A percentile compares a stretch with the other conserved stretches of the same genome.
These are phyloP conservation scores for Theobroma cacao DNA, from an alignment of 345 rosid genomes.

Conservation along the genomic window DNA sequence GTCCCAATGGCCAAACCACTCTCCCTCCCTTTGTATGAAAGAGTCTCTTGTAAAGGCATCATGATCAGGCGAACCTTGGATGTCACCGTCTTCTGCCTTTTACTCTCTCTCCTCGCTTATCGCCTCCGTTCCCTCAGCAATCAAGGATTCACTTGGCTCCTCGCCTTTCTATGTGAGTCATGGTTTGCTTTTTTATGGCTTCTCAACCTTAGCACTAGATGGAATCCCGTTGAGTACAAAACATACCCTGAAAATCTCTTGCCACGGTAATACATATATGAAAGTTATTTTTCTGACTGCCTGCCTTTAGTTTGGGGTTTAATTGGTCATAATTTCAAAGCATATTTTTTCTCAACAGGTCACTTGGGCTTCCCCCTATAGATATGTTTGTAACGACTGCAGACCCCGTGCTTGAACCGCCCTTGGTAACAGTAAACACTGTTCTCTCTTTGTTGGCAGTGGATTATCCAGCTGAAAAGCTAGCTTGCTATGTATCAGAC, in stretches of 20 bases:
- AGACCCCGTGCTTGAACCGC: constrained; percentile 26
- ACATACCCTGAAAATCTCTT: neutral
- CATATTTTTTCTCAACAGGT: neutral
- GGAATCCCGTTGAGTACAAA: neutral
- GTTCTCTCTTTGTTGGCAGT: constrained; percentile 25
- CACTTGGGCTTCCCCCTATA: constrained; percentile 12
- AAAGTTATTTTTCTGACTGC: constrained; percentile 45
- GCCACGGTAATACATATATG: neutral
- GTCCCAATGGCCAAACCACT: neutral
- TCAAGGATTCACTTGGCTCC: neutral
- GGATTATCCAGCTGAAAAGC: constrained; percentile 4
- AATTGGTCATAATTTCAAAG: constrained; percentile 34
- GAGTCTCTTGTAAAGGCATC: neutral
- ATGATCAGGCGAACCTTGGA: neutral
- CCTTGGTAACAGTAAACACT: constrained; percentile 27
- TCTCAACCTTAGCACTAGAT: neutral
- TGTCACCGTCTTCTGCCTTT: neutral
- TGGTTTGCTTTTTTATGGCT: neutral
- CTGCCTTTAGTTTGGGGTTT: constrained; percentile 55
- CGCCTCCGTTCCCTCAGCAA: neutral
- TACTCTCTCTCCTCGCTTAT: neutral
- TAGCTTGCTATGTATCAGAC: constrained; percentile 42
- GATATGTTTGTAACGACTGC: constrained; percentile 33
- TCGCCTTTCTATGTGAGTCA: neutral
- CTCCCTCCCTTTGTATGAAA: neutral